Evolutionary conservation across 441 rosid species (phyloP).

Genomic region (Pelargonium cotyledonis): DNA sequence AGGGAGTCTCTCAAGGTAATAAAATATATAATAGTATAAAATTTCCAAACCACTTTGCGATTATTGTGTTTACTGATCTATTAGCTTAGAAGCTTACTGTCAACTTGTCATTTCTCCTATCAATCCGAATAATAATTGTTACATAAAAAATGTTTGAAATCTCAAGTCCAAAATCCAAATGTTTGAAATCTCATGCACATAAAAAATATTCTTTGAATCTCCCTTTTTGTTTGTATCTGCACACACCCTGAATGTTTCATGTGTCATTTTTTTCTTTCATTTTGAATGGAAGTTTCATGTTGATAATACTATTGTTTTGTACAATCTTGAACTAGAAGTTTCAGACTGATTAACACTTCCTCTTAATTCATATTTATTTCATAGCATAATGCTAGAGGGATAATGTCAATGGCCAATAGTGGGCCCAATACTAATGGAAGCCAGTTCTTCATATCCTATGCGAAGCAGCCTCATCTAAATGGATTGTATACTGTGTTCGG

Average conservation of each 20-base stretch:
- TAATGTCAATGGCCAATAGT: slow-evolving; percentile 87
- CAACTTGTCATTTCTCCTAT: not conserved
- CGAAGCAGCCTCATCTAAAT: slow-evolving; percentile 93
- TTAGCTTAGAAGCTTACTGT: too few species aligned
- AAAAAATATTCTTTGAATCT: not conserved
- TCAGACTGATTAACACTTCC: slow-evolving; percentile 2
- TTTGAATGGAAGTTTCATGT: not conserved
- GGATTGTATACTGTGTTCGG: slow-evolving; percentile 90
- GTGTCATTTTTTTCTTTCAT: not conserved
- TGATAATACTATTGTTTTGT: not conserved
- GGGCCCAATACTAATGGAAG: slow-evolving; percentile 98
- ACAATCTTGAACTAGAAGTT: not conserved
- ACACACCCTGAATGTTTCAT: not conserved
- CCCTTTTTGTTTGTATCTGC: too few species aligned
- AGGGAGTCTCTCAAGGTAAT: slow-evolving; percentile 91
- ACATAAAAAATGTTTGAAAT: not conserved
- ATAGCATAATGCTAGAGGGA: slow-evolving; percentile 96
- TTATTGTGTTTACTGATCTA: not conserved
- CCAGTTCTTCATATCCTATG: slow-evolving; percentile 80
- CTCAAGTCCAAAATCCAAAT: not conserved
- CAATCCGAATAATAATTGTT: not conserved
- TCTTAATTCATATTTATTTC: slow-evolving; percentile 3
- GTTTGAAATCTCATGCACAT: not conserved
- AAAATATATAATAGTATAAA: not conserved
- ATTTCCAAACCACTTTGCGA: not conserved